phyloP scores from a whole-genome alignment of 1,284 basidiomycete genomes.

The Pterulicium gracile region DNA sequence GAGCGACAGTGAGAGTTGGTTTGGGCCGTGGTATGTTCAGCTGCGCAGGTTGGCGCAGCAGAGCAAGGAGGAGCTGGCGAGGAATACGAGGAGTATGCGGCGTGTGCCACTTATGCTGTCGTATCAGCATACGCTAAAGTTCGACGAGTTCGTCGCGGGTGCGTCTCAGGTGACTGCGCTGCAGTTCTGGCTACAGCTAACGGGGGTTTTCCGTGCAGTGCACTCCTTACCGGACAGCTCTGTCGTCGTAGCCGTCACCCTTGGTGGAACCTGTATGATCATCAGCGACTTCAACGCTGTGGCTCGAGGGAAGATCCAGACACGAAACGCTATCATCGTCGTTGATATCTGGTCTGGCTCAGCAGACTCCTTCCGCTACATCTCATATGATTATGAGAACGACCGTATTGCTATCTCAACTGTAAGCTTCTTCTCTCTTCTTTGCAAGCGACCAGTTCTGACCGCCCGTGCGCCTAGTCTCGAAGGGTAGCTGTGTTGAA shows the following conservation, averaged over 20 bases:
- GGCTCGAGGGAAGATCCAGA: neutral
- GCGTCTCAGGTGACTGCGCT: neutral
- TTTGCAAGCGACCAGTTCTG: no score
- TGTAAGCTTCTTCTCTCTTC: no score
- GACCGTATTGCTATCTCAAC: neutral
- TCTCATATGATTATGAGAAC: neutral
- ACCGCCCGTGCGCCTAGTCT: no score
- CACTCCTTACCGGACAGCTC: neutral
- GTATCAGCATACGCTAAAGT: neutral
- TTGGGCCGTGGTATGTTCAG: no score
- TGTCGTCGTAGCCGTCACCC: neutral
- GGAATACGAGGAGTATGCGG: neutral
- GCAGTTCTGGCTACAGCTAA: neutral
- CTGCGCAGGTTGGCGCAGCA: neutral
- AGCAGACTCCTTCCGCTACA: neutral
- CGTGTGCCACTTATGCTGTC: neutral
- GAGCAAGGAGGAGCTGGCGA: neutral
- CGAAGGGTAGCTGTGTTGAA: neutral
- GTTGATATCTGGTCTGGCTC: neutral
- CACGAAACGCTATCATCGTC: neutral
- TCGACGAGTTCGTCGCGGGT: neutral
- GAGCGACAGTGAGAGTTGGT: no score
- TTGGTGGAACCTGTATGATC: neutral
- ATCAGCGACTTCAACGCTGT: neutral
- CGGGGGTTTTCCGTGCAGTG: neutral